phyloP scores from a whole-genome alignment of 139 green algal species.

The Pleodorina starrii region DNA sequence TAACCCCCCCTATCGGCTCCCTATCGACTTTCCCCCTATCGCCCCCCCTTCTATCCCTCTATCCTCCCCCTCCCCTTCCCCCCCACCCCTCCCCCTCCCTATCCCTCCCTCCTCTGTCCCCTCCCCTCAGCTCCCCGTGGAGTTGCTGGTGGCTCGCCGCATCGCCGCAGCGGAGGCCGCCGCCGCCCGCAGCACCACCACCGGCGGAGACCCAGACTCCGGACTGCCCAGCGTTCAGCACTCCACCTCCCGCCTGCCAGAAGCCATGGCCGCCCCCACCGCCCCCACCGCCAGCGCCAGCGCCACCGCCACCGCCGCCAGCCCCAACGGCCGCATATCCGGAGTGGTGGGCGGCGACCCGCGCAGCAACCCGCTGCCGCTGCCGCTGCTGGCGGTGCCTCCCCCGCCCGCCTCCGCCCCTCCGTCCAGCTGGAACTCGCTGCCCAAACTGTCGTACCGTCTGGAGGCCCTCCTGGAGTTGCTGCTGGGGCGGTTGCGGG shows the following conservation, averaged over 20 bases:
- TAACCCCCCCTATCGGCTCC: too few species aligned
- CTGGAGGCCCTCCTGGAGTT: constrained; percentile 37
- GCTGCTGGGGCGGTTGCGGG: constrained; percentile 16
- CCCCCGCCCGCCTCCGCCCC: background rate
- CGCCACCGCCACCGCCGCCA: background rate
- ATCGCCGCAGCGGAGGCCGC: background rate
- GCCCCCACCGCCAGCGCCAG: background rate
- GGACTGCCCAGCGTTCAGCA: background rate
- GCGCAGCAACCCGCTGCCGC: background rate
- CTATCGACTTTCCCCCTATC: too few species aligned
- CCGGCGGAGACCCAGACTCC: background rate
- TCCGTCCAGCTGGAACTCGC: background rate
- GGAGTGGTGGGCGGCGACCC: too few species aligned
- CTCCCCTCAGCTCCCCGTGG: constrained; percentile 12
- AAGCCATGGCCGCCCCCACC: background rate
- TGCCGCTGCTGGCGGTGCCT: background rate
- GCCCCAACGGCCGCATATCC: too few species aligned
- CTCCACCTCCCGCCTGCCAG: background rate
- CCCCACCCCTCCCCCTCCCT: too few species aligned
- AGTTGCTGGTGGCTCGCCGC: constrained; percentile 2
- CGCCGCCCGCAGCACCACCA: background rate
- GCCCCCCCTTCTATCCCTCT: too few species aligned
- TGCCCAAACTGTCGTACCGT: background rate
- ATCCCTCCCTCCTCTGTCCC: too few species aligned
- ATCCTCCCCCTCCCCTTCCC: too few species aligned